These are phyloP conservation scores for Rutstroemia sp. DNA, from an alignment of 2,329 filamentous ascomycete genomes.

Conservation along the genomic window DNA sequence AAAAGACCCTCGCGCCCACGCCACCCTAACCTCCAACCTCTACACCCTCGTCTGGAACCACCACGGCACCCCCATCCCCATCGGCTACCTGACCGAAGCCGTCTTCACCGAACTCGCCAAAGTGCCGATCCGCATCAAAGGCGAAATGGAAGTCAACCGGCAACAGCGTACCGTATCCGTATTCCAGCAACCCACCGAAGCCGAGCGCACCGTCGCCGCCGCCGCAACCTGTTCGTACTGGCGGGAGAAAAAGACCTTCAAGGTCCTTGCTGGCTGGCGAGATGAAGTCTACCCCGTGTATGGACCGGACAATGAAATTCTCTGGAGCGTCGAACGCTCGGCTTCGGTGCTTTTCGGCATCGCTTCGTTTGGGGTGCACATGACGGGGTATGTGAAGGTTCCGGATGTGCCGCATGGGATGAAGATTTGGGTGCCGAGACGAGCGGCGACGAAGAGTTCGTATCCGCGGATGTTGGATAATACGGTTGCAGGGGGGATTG, in stretches of 20 bases:
- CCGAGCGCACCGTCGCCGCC: slow-evolving; percentile 52
- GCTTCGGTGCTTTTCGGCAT: slow-evolving; percentile 69
- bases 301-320: slow-evolving; percentile 48
- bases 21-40: slow-evolving; percentile 50
- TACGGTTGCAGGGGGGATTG: slow-evolving; percentile 78
- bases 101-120: slow-evolving; percentile 43
- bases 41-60: slow-evolving; percentile 56
- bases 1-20: slow-evolving; percentile 48
- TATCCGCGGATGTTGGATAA: slow-evolving; percentile 83
- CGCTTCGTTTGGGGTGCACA: slow-evolving; percentile 72
- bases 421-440: slow-evolving; percentile 76
- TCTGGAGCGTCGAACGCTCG: slow-evolving; percentile 72
- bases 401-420: slow-evolving; percentile 45
- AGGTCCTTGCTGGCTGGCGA: slow-evolving; percentile 70
- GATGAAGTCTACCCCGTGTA: slow-evolving; percentile 77
- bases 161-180: slow-evolving; percentile 55
- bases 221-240: slow-evolving; percentile 57
- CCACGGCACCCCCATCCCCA: slow-evolving; percentile 50
- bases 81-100: slow-evolving; percentile 52
- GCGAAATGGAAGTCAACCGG: slow-evolving; percentile 55
- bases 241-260: slow-evolving; percentile 63
- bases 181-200: slow-evolving; percentile 47
- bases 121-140: slow-evolving; percentile 43
- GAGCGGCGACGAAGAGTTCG: slow-evolving; percentile 72
- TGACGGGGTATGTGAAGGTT: slow-evolving; percentile 63